A percentile compares a stretch with the other conserved stretches of the same genome.
phyloP scores from a whole-genome alignment of 73 alveolate species.

The Symbiodinium natans region DNA sequence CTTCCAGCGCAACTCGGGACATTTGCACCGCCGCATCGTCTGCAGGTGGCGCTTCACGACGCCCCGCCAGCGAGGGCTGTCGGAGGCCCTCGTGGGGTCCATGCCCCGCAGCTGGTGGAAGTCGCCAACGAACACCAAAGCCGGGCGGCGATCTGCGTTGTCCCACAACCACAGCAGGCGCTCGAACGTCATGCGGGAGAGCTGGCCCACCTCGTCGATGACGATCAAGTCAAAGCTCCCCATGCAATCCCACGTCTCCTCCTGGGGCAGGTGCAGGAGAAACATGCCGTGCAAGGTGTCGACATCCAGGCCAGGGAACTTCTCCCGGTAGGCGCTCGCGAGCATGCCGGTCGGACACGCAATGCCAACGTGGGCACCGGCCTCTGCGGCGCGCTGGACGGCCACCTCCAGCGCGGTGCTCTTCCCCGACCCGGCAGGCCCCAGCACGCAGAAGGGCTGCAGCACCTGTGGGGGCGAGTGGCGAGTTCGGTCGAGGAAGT shows the following conservation, averaged over 20 bases:
- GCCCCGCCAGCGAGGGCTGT: constrained; percentile 1
- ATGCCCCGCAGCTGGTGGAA: not conserved
- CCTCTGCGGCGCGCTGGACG: constrained; percentile 1
- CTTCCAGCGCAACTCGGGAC: not conserved
- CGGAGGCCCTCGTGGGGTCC: not conserved
- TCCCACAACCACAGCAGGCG: constrained; percentile 20
- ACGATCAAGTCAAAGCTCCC: not conserved
- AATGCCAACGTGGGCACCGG: too few species aligned
- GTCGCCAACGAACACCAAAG: constrained; percentile 26
- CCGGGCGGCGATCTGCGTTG: constrained; percentile 12
- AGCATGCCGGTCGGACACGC: constrained; percentile 46
- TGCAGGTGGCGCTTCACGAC: not conserved
- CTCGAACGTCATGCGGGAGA: too few species aligned
- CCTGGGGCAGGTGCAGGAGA: not conserved
- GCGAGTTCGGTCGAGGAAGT: not conserved
- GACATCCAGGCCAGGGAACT: constrained; percentile 31
- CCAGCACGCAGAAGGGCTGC: constrained; percentile 12
- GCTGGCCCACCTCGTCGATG: too few species aligned
- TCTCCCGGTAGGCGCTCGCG: not conserved
- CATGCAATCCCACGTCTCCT: not conserved
- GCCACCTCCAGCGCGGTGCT: constrained; percentile 25
- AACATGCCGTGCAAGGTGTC: too few species aligned
- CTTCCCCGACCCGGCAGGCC: constrained; percentile 39
- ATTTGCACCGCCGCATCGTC: not conserved
- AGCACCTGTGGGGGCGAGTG: not conserved